Percentiles rank a stretch among this genome's conserved stretches.
These are phyloP conservation scores for Albophoma yamanashiensis DNA, from an alignment of 2,329 filamentous ascomycete species.

Conservation along the genomic window DNA sequence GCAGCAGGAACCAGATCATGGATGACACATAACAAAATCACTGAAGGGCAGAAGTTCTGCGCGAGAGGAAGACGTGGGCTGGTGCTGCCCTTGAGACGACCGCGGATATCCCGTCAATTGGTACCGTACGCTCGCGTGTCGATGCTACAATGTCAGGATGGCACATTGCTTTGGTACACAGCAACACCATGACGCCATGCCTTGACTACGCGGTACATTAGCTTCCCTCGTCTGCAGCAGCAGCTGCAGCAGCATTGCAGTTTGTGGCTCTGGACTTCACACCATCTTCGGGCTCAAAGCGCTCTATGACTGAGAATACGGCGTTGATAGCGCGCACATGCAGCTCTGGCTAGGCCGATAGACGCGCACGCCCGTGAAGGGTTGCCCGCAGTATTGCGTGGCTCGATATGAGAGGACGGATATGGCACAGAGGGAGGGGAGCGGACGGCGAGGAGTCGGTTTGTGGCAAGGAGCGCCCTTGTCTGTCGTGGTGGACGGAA, in stretches of 20 bases:
- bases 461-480: neutral
- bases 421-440: neutral
- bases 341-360: neutral
- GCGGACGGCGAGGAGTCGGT: neutral
- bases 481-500: neutral
- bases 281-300: neutral
- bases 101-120: neutral
- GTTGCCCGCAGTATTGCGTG: neutral
- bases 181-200: neutral
- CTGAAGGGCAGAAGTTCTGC: too few species aligned
- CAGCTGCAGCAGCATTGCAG: neutral
- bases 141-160: neutral
- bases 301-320: neutral
- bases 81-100: neutral
- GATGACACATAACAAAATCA: too few species aligned
- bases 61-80: neutral
- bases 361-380: neutral
- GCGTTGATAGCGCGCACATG: neutral
- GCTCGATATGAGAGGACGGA: neutral
- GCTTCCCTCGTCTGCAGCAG: neutral
- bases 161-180: neutral
- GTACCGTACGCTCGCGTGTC: neutral
- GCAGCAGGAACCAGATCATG: neutral
- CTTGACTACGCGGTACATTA: neutral
- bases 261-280: neutral